These are phyloP conservation scores for Russula earlei DNA, from an alignment of 768 basidiomycete species.

Conservation along the genomic window DNA sequence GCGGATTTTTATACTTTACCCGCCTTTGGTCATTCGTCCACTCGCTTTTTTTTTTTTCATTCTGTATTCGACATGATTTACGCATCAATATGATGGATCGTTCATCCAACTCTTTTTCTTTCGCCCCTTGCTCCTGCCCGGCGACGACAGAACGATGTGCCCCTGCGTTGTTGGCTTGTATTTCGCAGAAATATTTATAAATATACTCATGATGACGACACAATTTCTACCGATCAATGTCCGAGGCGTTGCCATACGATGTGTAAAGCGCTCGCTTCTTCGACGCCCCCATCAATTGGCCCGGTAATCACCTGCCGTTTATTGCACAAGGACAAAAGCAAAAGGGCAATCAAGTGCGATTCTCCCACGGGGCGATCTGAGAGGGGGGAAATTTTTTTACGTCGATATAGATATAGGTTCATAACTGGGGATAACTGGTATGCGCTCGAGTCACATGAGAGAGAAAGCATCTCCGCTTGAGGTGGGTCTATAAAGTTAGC, in stretches of 20 bases:
- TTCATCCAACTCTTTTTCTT: background rate
- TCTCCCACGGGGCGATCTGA: background rate
- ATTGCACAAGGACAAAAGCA: no score
- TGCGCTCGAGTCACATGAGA: background rate
- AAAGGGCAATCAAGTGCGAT: no score
- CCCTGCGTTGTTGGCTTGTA: background rate
- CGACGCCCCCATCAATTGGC: background rate
- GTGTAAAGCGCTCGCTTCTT: background rate
- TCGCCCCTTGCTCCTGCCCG: background rate
- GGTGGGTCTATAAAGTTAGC: slow-evolving; percentile 6
- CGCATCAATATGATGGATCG: slow-evolving; percentile 3
- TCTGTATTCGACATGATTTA: slow-evolving; percentile 1
- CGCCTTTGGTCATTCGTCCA: background rate
- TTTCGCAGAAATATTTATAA: slow-evolving; percentile 4
- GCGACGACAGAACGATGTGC: background rate
- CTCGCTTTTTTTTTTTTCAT: background rate
- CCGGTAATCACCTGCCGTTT: background rate
- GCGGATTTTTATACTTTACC: background rate
- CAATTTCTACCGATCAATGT: background rate
- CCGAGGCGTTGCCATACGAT: background rate
- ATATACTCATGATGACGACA: slow-evolving; percentile 2
- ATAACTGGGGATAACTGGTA: no score
- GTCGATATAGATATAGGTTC: background rate
- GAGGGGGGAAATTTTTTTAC: background rate
- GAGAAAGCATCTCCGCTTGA: background rate